These are phyloP conservation scores for Cardamine resedifolia DNA, from an alignment of 345 rosid genomes.

Conservation along the genomic window DNA sequence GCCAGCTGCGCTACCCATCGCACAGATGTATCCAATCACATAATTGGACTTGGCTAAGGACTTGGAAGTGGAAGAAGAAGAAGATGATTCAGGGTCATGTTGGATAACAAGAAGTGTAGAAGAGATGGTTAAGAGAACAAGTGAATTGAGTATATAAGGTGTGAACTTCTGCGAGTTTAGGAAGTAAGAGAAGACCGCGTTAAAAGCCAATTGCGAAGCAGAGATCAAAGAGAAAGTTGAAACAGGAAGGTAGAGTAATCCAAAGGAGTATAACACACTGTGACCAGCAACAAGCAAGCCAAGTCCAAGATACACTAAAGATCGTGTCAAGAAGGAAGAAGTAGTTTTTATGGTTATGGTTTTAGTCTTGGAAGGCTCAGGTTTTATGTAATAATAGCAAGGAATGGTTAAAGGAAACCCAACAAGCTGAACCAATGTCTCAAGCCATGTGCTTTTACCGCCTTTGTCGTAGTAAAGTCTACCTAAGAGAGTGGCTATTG, in stretches of 20 bases:
- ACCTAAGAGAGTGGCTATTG: conserved; percentile 48
- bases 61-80: not conserved
- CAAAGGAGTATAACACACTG: conserved; percentile 32
- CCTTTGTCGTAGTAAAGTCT: conserved; percentile 57
- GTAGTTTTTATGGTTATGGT: not conserved
- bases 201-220: conserved; percentile 38
- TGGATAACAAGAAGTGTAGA: conserved; percentile 38
- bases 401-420: conserved; percentile 59
- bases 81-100: conserved; percentile 19
- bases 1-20: conserved; percentile 34
- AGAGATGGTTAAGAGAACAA: conserved; percentile 40
- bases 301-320: conserved; percentile 31
- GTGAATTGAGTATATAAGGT: conserved; percentile 32
- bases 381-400: conserved; percentile 34
- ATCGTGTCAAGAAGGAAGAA: conserved; percentile 5
- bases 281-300: conserved; percentile 38
- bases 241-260: conserved; percentile 40
- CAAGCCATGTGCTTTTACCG: conserved; percentile 58
- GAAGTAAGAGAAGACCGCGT: conserved; percentile 37
- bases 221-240: conserved; percentile 39
- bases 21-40: conserved; percentile 30
- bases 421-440: conserved; percentile 44
- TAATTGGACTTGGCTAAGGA: not conserved
- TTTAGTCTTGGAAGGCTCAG: conserved; percentile 7
- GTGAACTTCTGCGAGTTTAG: conserved; percentile 39